Evolutionary conservation across 1,284 basidiomycete species (phyloP).

Genomic region (Boletus semigastroideus): DNA sequence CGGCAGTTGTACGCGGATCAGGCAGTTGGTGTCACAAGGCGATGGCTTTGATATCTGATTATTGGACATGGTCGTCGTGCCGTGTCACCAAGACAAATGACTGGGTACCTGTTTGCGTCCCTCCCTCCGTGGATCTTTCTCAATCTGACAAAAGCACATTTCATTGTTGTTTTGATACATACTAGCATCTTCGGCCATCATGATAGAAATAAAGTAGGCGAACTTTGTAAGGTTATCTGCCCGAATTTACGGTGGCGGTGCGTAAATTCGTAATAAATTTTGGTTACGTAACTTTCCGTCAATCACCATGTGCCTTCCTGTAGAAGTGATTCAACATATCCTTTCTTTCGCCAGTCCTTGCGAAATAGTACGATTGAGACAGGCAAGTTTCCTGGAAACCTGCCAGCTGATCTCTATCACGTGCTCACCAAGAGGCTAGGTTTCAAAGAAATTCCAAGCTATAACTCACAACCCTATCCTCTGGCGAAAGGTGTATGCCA

Average conservation of each 20-base stretch:
- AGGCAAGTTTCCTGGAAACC: background rate
- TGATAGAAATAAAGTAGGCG: no score
- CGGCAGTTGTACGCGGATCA: background rate
- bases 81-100: background rate
- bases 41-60: conserved; percentile 98
- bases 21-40: conserved; percentile 90
- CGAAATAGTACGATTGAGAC: background rate
- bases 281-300: background rate
- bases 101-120: conserved; percentile 80
- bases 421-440: background rate
- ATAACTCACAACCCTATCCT: background rate
- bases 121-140: conserved; percentile 70
- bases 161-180: no score
- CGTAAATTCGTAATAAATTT: no score
- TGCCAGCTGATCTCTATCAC: background rate
- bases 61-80: conserved; percentile 97
- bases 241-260: no score
- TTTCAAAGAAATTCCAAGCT: background rate
- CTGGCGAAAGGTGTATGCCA: background rate
- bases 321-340: background rate
- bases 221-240: no score
- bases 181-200: no score
- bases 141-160: no score
- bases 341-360: background rate
- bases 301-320: background rate